Evolutionary conservation across 306 rosid species (phyloP), one percentile per base, ranked within the genome.

Genomic region (Canavalia gladiata): DNA sequence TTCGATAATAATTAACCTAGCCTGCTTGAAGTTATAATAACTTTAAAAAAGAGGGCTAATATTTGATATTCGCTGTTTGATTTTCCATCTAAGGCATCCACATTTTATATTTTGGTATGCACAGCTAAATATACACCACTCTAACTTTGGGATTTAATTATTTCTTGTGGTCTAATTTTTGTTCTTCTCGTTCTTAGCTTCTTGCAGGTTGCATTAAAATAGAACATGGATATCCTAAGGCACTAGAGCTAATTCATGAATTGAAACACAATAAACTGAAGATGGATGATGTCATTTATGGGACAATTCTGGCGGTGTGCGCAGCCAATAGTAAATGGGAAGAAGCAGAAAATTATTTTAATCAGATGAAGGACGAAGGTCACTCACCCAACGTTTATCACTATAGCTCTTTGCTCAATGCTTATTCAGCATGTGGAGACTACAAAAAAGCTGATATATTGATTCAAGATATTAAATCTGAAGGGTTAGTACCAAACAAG

Each of bases 401-500:
- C 62, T 95, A 90, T 68, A 90, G 97, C 89, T 90, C 97, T 70
- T 84, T 95, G 90, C 87, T 95, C 72, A 95, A 95, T 87, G 97
- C 97, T 60, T 90, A 91, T 84, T 89, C 99, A 58, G 76, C 73
- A 2, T 25, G 80, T 50, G 97, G 97, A 77, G 75, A 93, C 88
- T 83, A 89, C 81, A 79, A 85, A 83, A 93, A 90, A 89, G 95
- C 97, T 52, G 90, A 91, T 83, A 76, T 33, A 65, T 74, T 95
- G 86, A 64, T 95, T 79, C 91, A 85, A 78, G 84, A 91, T 82
- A 93, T 95, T 95, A 89, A 88, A 90, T 90, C 87, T 69, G 92
- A 84, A 68, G 97, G 92, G 90, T 84, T 95, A 93, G 92, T 87
- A 85, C 97, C 97, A 75, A 95, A 95, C 84, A 91, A 95, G 97